Conservation (phyloP, 2,329 filamentous ascomycete genomes). For the Cytospora schulzeri region DNA sequence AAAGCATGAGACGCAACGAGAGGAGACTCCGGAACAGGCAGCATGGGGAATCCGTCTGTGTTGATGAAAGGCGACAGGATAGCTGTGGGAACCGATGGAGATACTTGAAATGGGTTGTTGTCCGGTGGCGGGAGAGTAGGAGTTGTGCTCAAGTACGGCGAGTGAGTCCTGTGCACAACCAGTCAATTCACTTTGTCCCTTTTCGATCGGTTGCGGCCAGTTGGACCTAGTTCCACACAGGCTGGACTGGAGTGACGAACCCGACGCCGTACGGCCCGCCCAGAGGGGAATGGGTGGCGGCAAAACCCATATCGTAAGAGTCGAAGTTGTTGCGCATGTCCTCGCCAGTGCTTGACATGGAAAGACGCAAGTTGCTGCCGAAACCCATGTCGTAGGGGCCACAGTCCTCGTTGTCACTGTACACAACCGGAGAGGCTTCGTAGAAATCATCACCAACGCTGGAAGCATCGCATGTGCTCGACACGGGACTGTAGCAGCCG, state of each 20-base stretch:
- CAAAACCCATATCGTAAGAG: constrained; percentile 36
- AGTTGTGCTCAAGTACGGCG: constrained; percentile 43
- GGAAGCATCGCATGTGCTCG: constrained; percentile 54
- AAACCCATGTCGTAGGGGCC: constrained; percentile 51
- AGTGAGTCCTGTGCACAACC: constrained; percentile 51
- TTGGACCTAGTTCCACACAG: constrained; percentile 61
- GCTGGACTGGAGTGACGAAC: constrained; percentile 66
- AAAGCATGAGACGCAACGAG: constrained; percentile 36
- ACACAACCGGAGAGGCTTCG: constrained; percentile 53
- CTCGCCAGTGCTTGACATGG: constrained; percentile 39
- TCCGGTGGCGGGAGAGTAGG: constrained; percentile 49
- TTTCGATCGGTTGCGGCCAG: constrained; percentile 42
- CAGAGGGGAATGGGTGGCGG: constrained; percentile 49
- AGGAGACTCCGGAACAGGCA: constrained; percentile 50
- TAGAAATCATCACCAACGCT: constrained; percentile 43
- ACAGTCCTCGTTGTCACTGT: constrained; percentile 64
- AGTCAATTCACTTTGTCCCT: constrained; percentile 55
- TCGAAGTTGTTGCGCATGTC: constrained; percentile 11
- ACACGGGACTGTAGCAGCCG: constrained; percentile 62
- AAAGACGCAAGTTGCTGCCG: constrained; percentile 49
- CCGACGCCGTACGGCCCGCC: constrained; percentile 54
- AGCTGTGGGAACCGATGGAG: constrained; percentile 40
- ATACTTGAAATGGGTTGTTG: constrained; percentile 41
- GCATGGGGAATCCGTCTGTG: constrained; percentile 46
- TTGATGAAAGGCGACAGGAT: constrained; percentile 49